These are phyloP conservation scores for Hibiscus tridactylites DNA, from an alignment of 345 rosid species.

Conservation along the genomic window DNA sequence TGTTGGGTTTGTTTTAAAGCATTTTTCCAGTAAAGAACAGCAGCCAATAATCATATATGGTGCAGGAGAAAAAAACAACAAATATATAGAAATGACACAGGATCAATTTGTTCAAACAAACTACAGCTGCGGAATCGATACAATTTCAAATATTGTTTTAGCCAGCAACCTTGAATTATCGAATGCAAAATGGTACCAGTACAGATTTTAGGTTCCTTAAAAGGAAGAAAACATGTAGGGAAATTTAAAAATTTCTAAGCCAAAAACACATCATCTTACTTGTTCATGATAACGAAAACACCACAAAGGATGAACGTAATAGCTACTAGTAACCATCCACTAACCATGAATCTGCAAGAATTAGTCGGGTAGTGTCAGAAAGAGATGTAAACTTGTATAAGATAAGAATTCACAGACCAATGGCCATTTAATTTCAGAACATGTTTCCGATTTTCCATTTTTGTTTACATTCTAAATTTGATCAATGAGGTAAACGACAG, in stretches of 20 bases:
- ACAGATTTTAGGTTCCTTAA: neutral
- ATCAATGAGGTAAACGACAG: neutral
- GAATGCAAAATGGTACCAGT: neutral
- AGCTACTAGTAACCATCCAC: neutral
- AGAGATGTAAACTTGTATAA: neutral
- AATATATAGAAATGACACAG: neutral
- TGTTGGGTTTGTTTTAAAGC: neutral
- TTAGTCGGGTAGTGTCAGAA: neutral
- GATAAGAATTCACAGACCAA: neutral
- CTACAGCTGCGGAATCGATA: neutral
- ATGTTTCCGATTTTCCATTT: neutral
- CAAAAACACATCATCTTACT: constrained; percentile 36
- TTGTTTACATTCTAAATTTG: neutral
- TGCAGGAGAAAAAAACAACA: neutral
- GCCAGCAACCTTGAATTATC: neutral
- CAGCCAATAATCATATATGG: neutral
- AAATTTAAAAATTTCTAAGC: neutral
- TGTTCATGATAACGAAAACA: constrained; percentile 68
- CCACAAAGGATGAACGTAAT: constrained; percentile 32
- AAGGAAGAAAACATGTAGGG: constrained; percentile 9
- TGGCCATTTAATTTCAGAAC: neutral
- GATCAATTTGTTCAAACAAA: neutral
- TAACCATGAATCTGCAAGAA: constrained; percentile 3
- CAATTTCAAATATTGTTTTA: neutral
- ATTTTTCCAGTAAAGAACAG: neutral